Evolutionary conservation across 441 rosid genomes (phyloP), one percentile per base, ranked within the genome.

Genomic region (Lepidium campestre): DNA sequence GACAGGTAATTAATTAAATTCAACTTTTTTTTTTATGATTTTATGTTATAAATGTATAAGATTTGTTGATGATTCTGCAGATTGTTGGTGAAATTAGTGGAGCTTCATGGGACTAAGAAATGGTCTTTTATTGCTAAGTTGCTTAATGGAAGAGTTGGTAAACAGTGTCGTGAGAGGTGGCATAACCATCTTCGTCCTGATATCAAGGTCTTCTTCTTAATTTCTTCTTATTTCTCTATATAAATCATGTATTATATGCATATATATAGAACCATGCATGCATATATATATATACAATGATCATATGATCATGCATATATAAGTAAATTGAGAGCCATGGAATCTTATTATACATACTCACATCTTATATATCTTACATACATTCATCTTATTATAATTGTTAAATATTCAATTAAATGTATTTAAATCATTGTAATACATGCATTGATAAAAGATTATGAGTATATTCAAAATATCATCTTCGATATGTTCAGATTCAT

Each of bases 161-260:
- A 92, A 65, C 96, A 92, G 14, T 92, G 98, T 22, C 77, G 98
- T 57, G 98, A 92, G 55, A 81, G 98, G 62, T 92, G 98, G 98
- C 85, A 86, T 68, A 89, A 89, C 63, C 96, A 92, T 82, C 68
- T 92, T 47, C 84, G 83, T 77, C 93, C 96, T 1, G 83, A 87
- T 63, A 87, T 92, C 56, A 92, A 69, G 96, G 96, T 92, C 44
- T 14, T 1, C 50, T 48, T 55, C 1, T 9, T 18, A 37, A 6
- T 10, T 59, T 13, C 3, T n/a, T 44, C 4, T 5, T 32, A 19
- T 44, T 8, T 52, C 0, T 10, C 4, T 32, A 20, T 49, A 45
- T 52, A 22, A 13, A 23, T 34, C 15, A 44, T 35, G 11, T 52
- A 32, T 27, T 29, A 6, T 29, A 29, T 29, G 32, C 2, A 29